phyloP scores from a whole-genome alignment of 2,329 filamentous ascomycete species.

The Trichoderma hamatum region DNA sequence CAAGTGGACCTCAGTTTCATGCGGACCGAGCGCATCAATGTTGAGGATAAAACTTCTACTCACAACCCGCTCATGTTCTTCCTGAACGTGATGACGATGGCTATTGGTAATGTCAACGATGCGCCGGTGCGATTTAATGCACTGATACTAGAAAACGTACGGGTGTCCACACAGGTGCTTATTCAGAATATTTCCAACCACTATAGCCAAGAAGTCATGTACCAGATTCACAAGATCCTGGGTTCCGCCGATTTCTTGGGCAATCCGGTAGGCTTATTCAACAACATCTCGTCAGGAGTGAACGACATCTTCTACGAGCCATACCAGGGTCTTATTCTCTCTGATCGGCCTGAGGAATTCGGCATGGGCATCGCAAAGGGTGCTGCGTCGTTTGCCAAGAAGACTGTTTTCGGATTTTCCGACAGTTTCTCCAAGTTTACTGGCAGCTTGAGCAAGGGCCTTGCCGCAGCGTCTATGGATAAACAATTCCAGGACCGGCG shows the following conservation, averaged over 20 bases:
- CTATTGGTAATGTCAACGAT: conserved; percentile 98
- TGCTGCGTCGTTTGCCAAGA: conserved; percentile 96
- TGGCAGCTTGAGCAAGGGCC: conserved; percentile 92
- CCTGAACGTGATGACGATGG: conserved; percentile 98
- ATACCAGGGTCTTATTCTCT: conserved; percentile 96
- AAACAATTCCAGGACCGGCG: conserved; percentile 98
- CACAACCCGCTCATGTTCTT: conserved; percentile 98
- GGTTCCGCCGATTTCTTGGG: conserved; percentile 97
- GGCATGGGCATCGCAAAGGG: conserved; percentile 95
- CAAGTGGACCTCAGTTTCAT: conserved; percentile 97
- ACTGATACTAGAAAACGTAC: conserved; percentile 90
- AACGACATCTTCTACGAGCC: conserved; percentile 99
- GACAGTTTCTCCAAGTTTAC: conserved; percentile 98
- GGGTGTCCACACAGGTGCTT: conserved; percentile 82
- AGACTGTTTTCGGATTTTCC: conserved; percentile 95
- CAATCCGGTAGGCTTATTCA: conserved; percentile 96
- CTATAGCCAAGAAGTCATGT: conserved; percentile 94
- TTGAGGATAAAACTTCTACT: conserved; percentile 88
- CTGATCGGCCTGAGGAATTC: conserved; percentile 91
- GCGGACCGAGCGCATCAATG: conserved; percentile 93
- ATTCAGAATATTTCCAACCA: conserved; percentile 87
- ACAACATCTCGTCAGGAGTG: conserved; percentile 95
- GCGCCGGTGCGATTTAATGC: conserved; percentile 93
- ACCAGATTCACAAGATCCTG: conserved; percentile 95
- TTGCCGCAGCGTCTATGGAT: conserved; percentile 92